Evolutionary conservation across 2,329 filamentous ascomycete genomes (phyloP).

Genomic region (Trichoderma sp.): DNA sequence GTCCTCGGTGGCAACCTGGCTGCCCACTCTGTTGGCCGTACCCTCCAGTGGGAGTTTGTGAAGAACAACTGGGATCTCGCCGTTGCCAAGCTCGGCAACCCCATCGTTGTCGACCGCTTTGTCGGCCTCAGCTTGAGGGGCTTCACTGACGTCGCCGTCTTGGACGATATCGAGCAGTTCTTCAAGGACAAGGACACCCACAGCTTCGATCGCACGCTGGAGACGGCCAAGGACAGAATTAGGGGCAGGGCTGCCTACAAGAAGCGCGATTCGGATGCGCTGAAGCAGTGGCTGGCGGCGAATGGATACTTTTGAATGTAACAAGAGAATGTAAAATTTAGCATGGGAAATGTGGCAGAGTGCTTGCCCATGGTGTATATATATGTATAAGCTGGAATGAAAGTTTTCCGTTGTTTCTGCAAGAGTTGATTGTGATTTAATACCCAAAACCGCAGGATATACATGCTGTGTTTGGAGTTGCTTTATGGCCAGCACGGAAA

Average conservation of each 20-base stretch:
- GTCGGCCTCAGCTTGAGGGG: slow-evolving; percentile 73
- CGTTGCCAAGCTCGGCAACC: slow-evolving; percentile 71
- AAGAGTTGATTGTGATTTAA: background rate
- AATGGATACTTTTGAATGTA: slow-evolving; percentile 43
- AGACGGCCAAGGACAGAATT: slow-evolving; percentile 82
- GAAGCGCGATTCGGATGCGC: slow-evolving; percentile 65
- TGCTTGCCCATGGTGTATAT: background rate
- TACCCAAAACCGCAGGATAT: too few relatives aligned
- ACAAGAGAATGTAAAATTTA: background rate
- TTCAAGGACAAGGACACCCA: slow-evolving; percentile 83
- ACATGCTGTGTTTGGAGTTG: too few relatives aligned
- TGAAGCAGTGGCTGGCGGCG: slow-evolving; percentile 74
- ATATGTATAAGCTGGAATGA: background rate
- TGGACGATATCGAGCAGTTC: slow-evolving; percentile 77
- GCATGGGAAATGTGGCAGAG: background rate
- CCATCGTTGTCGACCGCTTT: slow-evolving; percentile 86
- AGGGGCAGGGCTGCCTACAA: slow-evolving; percentile 79
- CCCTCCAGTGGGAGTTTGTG: slow-evolving; percentile 78
- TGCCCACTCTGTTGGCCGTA: slow-evolving; percentile 68
- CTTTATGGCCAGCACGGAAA: too few relatives aligned
- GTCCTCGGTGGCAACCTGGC: slow-evolving; percentile 71
- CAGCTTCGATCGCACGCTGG: slow-evolving; percentile 80
- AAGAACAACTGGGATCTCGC: slow-evolving; percentile 78
- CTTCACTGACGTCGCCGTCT: slow-evolving; percentile 67
- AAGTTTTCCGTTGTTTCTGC: background rate